Percentiles rank a stretch among this genome's conserved stretches.
Conservation (phyloP, 805 yeast genomes). For the Monosporozyma aerobia region DNA sequence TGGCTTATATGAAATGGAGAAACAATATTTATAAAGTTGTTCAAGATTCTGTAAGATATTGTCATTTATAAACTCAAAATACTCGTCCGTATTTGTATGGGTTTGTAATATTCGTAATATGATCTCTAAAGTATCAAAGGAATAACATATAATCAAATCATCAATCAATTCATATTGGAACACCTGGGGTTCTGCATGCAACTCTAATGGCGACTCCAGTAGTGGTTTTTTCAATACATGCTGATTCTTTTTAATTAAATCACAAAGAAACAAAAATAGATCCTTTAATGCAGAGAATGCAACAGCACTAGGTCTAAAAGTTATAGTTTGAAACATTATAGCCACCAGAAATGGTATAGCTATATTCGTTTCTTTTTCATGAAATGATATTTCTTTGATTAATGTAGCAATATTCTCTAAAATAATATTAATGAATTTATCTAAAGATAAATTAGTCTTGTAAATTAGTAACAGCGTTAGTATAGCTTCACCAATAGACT, state of each 20-base stretch:
- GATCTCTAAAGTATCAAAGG: constrained; percentile 49
- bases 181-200: constrained; percentile 27
- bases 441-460: constrained; percentile 16
- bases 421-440: constrained; percentile 18
- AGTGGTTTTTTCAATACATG: constrained; percentile 20
- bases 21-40: constrained; percentile 29
- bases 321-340: constrained; percentile 44
- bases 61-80: constrained; percentile 16
- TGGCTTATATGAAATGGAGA: constrained; percentile 40
- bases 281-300: constrained; percentile 30
- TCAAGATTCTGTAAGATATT: constrained; percentile 22
- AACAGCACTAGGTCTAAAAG: constrained; percentile 57
- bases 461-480: constrained; percentile 9
- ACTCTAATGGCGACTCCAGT: constrained; percentile 13
- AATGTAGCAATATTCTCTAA: constrained; percentile 21
- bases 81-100: constrained; percentile 7
- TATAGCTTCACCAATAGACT: constrained; percentile 22
- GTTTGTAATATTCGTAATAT: constrained; percentile 26
- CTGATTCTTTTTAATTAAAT: constrained; percentile 19
- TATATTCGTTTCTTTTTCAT: constrained; percentile 18
- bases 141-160: constrained; percentile 39
- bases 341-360: constrained; percentile 53
- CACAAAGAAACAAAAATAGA: constrained; percentile 22
- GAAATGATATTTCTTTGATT: constrained; percentile 22
- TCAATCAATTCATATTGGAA: constrained; percentile 42